These are phyloP conservation scores for Eimeria praecox DNA, from an alignment of 169 alveolate genomes.

Conservation along the genomic window DNA sequence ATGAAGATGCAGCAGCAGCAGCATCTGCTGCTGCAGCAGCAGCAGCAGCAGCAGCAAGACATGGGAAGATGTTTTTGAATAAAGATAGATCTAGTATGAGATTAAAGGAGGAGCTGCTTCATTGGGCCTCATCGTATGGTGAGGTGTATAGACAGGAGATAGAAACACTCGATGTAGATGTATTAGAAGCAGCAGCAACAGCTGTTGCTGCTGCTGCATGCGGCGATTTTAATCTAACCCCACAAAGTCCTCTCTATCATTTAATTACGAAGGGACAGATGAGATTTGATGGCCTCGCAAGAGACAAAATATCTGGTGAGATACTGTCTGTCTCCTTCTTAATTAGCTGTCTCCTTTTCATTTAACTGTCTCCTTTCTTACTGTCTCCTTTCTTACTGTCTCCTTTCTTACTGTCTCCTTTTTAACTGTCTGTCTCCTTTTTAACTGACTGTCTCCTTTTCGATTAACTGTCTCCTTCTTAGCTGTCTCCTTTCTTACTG, in stretches of 20 bases:
- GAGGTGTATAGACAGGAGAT: background rate
- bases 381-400: background rate
- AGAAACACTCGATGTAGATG: background rate
- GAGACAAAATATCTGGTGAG: constrained; percentile 51
- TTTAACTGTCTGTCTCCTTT: no score
- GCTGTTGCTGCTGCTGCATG: no score
- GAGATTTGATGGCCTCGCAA: constrained; percentile 15
- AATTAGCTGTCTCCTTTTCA: background rate
- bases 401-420: background rate
- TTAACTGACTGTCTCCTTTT: no score
- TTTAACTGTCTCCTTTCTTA: background rate
- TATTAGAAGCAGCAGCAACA: constrained; percentile 7
- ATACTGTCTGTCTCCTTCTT: no score
- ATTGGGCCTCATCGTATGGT: background rate
- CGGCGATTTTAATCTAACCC: constrained; percentile 76
- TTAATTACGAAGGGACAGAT: constrained; percentile 20
- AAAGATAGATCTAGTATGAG: background rate
- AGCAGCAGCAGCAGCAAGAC: constrained; percentile 5
- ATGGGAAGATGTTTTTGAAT: background rate
- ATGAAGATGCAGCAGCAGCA: no score
- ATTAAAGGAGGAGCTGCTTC: background rate
- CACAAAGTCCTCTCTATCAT: constrained; percentile 63
- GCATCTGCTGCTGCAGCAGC: no score
- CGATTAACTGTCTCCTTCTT: background rate
- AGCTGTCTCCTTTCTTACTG: background rate